Base-by-base conservation (phyloP, 139 green algal species). In the Volvox reticuliferus region DNA sequence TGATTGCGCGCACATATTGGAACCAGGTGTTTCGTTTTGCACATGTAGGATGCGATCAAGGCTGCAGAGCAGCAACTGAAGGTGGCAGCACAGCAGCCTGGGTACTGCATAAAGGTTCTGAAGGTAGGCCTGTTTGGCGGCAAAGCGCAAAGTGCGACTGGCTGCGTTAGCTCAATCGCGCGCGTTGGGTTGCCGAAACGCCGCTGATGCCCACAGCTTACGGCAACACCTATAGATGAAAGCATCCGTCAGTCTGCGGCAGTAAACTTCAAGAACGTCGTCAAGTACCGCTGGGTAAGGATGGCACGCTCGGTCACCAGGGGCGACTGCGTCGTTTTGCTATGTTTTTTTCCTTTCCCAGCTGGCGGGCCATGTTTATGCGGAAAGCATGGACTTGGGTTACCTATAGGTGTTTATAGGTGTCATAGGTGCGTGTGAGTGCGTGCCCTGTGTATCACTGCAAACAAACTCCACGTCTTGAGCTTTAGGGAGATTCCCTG, bases 211-310 rank as follows among this genome's bases (percentile, higher is more conserved):
- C 44, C 44, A 9, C 95, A 98, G 95, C 79, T 99, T 9, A 94
- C 97, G 37, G 91, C 93, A 1, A 86, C 92, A 19, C 95, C 96
- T 19, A 71, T 97, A 30, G 92, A 95, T 14, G 86, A 95, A 32
- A 94, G 97, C 73, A 94, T 99, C 35, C 94, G 97, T 5, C 97
- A 98, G 82, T 96, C 98, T 12, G 98, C 98, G 2, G 96, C 98
- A 20, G 97, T 99, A 30, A 97, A 97, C 91, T 99, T 99, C 93
- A 99, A 99, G 82, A 99, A 99, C 93, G 89, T 95, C 36, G 94
- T 99, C 67, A 99, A 99, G 92, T 97, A 96, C 62, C 91, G 96
- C 75, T 99, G 98, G 98, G 93, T 97, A 82, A 92, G 94, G 82
- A 28, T 12, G 21, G 12, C 65, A 28, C 24, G 65, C 12, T 16